These are phyloP conservation scores for Kazachstania taianensis DNA, from an alignment of 805 yeast genomes.

Conservation along the genomic window DNA sequence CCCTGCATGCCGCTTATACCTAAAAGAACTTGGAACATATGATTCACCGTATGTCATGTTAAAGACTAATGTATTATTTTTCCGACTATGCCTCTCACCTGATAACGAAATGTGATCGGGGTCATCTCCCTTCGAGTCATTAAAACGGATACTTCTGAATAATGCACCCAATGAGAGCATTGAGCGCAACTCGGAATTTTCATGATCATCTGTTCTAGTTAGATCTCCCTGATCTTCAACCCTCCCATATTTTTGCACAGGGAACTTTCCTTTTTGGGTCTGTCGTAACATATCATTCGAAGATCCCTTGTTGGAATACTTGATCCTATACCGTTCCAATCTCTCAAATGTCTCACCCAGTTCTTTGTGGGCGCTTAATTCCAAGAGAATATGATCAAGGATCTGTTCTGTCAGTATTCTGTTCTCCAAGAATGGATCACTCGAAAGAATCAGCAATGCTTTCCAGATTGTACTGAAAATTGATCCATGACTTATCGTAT, in stretches of 20 bases:
- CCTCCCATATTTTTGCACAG: constrained; percentile 3
- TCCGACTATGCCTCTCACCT: no score
- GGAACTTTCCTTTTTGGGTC: constrained; percentile 5
- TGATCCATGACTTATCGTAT: constrained; percentile 77
- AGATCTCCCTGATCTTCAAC: not conserved
- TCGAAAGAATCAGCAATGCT: constrained; percentile 63
- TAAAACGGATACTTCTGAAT: constrained; percentile 22
- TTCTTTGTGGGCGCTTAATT: constrained; percentile 41
- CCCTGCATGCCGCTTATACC: constrained; percentile 31
- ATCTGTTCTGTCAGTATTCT: constrained; percentile 60
- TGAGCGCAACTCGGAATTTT: not conserved
- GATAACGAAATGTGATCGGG: constrained; percentile 8
- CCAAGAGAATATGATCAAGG: constrained; percentile 60
- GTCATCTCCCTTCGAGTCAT: constrained; percentile 9
- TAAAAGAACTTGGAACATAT: constrained; percentile 48
- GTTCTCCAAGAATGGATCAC: constrained; percentile 83
- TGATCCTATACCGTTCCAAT: constrained; percentile 53
- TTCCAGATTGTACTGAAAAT: constrained; percentile 84
- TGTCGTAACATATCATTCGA: constrained; percentile 6
- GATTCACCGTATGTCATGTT: constrained; percentile 33
- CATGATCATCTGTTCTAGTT: not conserved
- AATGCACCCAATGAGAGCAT: constrained; percentile 22
- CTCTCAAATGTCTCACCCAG: constrained; percentile 55
- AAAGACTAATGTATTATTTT: constrained; percentile 12
- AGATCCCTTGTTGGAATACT: constrained; percentile 31